Base-by-base conservation (phyloP, 2,329 filamentous ascomycete species). In the Cadophora gregata region DNA sequence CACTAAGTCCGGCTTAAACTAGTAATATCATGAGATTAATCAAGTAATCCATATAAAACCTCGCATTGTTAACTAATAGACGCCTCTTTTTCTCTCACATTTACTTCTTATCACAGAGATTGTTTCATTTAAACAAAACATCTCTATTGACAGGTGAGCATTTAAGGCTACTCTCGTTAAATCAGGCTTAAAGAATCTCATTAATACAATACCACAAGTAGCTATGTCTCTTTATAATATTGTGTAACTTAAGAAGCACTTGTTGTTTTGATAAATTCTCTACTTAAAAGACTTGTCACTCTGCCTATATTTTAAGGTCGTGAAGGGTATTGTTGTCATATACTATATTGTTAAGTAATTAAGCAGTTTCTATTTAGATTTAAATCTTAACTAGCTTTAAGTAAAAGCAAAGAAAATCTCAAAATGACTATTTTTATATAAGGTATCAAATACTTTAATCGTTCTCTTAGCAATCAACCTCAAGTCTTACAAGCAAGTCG, bases 21-120 rank as follows among this genome's bases (percentile, higher is more conserved):
- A 47, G 65, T 38, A 70, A 33, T 67, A 70, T 69, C 48, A 58
- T 70, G 29, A 70, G 62, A 59, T 70, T 70, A 38, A 70, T 70
- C 16, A 70, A 63, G 42, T 61, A 70, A 63, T 67, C 69, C 42
- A 45, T 67, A 51, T 70, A 67, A 21, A 70, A 70, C 24, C 64
- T 36, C 1, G 38, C 33, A 64, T 38, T 16, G 25, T 67, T 63
- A 25, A 38, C 19, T 47, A 31, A 71, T 19, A 69, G 64, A 47
- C 36, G 33, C 31, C 65, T 33, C 24, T 66, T 67, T 62, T 53
- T 59, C 51, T 71, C 67, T 59, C 25, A 71, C 47, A 53, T 33
- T 58, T 51, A 63, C 59, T 69, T 71, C 59, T 71, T 31, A 53
- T 69, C 29, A 45, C 45, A 71, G 27, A 71, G 61, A 55, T 67